Percentiles rank a stretch among this genome's conserved stretches.
Evolutionary conservation across 129 eudicot species (phyloP).

Genomic region (Erigeron canadensis): DNA sequence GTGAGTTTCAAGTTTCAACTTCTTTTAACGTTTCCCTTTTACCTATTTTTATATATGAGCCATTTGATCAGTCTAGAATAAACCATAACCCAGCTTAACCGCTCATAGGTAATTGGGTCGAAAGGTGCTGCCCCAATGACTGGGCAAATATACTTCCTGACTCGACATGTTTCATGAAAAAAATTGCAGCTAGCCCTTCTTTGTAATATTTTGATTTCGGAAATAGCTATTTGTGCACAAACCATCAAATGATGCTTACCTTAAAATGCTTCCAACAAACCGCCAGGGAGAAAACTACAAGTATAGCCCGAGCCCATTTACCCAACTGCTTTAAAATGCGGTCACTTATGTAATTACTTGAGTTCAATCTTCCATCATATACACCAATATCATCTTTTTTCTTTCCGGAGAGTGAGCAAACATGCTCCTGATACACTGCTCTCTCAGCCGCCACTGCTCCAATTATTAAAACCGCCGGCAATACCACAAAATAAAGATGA

Average conservation of each 20-base stretch:
- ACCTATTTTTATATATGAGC: too few relatives aligned
- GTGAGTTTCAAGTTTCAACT: too few relatives aligned
- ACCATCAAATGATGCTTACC: constrained; percentile 40
- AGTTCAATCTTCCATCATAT: constrained; percentile 19
- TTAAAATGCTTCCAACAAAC: constrained; percentile 77
- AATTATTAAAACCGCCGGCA: constrained; percentile 53
- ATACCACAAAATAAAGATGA: constrained; percentile 72
- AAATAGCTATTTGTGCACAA: not conserved
- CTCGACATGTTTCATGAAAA: too few relatives aligned
- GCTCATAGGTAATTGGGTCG: too few relatives aligned
- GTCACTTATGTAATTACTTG: constrained; percentile 16
- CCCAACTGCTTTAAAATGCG: constrained; percentile 5
- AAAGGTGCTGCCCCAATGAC: too few relatives aligned
- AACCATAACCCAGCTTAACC: too few relatives aligned
- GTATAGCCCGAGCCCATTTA: constrained; percentile 54
- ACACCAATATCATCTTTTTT: constrained; percentile 54
- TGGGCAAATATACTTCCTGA: too few relatives aligned
- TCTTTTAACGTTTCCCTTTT: too few relatives aligned
- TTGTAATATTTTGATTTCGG: too few relatives aligned
- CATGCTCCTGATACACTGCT: constrained; percentile 50
- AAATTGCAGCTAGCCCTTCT: too few relatives aligned
- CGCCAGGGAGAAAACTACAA: constrained; percentile 49
- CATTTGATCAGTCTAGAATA: too few relatives aligned
- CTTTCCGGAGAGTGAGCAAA: constrained; percentile 58
- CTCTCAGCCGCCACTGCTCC: constrained; percentile 66